phyloP scores from a whole-genome alignment of 2,329 filamentous ascomycete genomes.

The Pyricularia sp. region DNA sequence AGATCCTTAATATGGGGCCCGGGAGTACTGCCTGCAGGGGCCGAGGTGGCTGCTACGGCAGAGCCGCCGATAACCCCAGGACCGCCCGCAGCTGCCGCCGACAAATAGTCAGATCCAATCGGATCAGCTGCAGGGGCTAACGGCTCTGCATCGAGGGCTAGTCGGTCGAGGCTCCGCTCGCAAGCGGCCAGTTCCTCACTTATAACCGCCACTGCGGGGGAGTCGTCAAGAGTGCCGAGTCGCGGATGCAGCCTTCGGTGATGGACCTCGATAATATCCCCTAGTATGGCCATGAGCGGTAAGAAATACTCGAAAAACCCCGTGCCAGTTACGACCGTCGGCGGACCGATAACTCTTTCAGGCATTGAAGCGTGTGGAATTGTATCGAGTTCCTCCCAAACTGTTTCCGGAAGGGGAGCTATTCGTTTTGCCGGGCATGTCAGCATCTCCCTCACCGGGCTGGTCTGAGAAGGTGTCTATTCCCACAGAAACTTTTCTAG shows the following conservation, averaged over 20 bases:
- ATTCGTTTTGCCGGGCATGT: slow-evolving; percentile 6
- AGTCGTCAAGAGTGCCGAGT: slow-evolving; percentile 22
- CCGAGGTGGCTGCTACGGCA: not conserved
- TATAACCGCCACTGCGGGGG: slow-evolving; percentile 20
- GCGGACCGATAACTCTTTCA: slow-evolving; percentile 22
- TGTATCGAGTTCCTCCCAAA: slow-evolving; percentile 26
- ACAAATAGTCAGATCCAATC: not conserved
- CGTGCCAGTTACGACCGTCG: slow-evolving; percentile 24
- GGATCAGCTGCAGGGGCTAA: not conserved
- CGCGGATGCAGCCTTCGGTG: slow-evolving; percentile 28
- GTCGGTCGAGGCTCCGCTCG: slow-evolving; percentile 22
- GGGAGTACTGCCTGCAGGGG: slow-evolving; percentile 2
- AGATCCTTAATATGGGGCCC: slow-evolving; percentile 13
- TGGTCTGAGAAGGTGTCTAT: not conserved
- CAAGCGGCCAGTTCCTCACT: slow-evolving; percentile 23
- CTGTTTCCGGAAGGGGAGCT: slow-evolving; percentile 23
- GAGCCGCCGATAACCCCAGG: not conserved
- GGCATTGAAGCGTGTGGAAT: slow-evolving; percentile 19
- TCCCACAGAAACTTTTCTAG: not conserved
- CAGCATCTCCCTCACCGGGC: not conserved
- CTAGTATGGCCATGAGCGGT: slow-evolving; percentile 33
- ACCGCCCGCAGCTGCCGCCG: not conserved
- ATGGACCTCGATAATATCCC: slow-evolving; percentile 35
- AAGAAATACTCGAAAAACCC: slow-evolving; percentile 37
- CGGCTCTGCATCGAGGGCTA: slow-evolving; percentile 14